These are phyloP conservation scores for Cystofilobasidium capitatum DNA, from an alignment of 768 basidiomycete genomes.

Conservation along the genomic window DNA sequence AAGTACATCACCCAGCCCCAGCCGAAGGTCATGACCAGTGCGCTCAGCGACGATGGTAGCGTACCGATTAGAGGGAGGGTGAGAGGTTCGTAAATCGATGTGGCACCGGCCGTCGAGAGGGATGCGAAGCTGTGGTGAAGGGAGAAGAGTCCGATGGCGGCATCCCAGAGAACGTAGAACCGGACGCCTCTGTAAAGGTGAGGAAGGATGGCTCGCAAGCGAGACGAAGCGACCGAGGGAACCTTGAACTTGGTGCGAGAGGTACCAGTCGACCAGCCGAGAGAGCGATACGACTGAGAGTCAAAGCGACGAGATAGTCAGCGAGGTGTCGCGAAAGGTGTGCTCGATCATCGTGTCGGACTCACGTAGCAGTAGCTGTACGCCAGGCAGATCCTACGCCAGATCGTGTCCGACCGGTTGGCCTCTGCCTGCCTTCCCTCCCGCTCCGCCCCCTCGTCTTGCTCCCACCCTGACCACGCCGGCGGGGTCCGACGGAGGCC, in stretches of 20 bases:
- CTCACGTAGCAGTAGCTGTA: constrained; percentile 4
- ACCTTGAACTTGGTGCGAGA: background rate
- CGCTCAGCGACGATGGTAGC: background rate
- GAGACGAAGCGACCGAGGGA: background rate
- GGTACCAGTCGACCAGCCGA: constrained; percentile 8
- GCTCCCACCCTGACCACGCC: constrained; percentile 12
- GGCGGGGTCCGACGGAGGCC: constrained; percentile 3
- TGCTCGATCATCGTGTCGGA: too few relatives aligned
- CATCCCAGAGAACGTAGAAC: constrained; percentile 6
- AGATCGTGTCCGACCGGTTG: background rate
- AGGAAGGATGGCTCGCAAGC: background rate
- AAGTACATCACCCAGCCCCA: background rate
- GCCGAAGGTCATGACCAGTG: background rate
- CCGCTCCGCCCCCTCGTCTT: background rate
- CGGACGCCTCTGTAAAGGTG: background rate
- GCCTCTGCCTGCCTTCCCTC: background rate
- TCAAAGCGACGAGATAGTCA: background rate
- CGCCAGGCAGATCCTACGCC: background rate
- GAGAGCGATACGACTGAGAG: constrained; percentile 4
- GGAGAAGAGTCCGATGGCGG: background rate
- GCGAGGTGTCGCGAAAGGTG: too few relatives aligned
- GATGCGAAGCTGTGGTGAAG: background rate
- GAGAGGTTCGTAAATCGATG: constrained; percentile 8
- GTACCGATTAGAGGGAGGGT: background rate
- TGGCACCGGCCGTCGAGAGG: background rate